phyloP scores from a whole-genome alignment of 2,329 filamentous ascomycete genomes.

The Pseudogymnoascus sp. region DNA sequence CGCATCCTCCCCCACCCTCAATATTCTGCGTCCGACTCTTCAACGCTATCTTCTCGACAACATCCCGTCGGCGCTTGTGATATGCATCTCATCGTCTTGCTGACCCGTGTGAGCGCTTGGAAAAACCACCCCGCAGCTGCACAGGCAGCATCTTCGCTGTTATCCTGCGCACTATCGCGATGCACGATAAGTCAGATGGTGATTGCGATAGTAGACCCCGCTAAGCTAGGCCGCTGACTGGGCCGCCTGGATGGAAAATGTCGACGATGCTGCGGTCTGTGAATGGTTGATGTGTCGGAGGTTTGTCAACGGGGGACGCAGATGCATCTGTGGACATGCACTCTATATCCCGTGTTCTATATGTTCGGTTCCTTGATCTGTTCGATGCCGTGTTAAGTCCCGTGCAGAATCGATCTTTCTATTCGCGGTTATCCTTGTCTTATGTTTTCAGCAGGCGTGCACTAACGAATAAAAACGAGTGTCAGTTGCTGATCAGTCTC shows the following conservation, averaged over 20 bases:
- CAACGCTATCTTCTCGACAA: neutral
- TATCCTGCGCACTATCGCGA: neutral
- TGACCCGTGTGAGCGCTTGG: neutral
- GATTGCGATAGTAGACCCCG: neutral
- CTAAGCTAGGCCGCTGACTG: neutral
- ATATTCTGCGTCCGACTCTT: neutral
- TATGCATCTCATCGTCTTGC: neutral
- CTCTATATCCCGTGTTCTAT: constrained; percentile 2
- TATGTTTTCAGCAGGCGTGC: neutral
- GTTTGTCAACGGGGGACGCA: neutral
- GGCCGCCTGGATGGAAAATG: neutral
- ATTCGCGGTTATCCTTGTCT: neutral
- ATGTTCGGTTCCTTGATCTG: neutral
- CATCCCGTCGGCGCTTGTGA: neutral
- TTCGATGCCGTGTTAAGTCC: neutral
- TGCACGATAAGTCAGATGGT: constrained; percentile 2
- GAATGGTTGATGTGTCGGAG: neutral
- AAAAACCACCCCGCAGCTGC: neutral
- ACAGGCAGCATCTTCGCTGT: neutral
- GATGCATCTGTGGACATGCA: neutral
- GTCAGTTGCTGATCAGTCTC: neutral
- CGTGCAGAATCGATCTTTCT: neutral
- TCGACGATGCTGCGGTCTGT: neutral
- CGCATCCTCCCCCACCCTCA: neutral
- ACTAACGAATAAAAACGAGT: neutral